These are phyloP conservation scores for Trichoderma simmonsii DNA, from an alignment of 2,329 filamentous ascomycete species.

Conservation along the genomic window DNA sequence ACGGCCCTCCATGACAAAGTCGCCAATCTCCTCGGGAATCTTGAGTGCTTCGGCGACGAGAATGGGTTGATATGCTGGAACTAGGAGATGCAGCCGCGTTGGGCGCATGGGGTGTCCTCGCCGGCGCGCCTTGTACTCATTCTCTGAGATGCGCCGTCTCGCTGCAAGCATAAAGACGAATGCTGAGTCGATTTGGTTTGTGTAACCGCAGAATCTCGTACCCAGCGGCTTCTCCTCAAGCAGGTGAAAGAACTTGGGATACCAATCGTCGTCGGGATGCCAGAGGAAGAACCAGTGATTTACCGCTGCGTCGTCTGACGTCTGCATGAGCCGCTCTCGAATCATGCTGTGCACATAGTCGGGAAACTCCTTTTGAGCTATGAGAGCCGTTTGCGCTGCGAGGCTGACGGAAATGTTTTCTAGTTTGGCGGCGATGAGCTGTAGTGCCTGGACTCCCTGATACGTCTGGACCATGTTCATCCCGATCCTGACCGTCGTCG, in stretches of 20 bases:
- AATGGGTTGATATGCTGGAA: conserved; percentile 40
- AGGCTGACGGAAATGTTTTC: conserved; percentile 33
- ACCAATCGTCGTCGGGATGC: conserved; percentile 42
- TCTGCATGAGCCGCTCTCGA: conserved; percentile 34
- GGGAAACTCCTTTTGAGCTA: conserved; percentile 37
- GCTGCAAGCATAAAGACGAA: conserved; percentile 40
- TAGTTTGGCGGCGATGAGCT: conserved; percentile 35
- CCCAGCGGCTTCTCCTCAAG: conserved; percentile 34
- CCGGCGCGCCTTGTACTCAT: conserved; percentile 25
- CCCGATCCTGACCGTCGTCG: conserved; percentile 32
- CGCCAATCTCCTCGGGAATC: conserved; percentile 37
- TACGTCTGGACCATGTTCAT: conserved; percentile 36
- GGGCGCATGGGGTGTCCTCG: conserved; percentile 25
- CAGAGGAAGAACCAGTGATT: conserved; percentile 41
- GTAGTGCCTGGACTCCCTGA: conserved; percentile 35
- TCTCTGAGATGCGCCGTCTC: conserved; percentile 27
- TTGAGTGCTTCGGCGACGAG: conserved; percentile 36
- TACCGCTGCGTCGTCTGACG: conserved; percentile 28
- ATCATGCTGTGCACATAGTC: conserved; percentile 38
- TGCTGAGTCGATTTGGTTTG: conserved; percentile 39
- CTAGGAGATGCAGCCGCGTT: conserved; percentile 36
- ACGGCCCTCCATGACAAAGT: conserved; percentile 38
- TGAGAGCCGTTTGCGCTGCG: conserved; percentile 36
- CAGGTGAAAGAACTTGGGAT: conserved; percentile 39
- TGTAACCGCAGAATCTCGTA: conserved; percentile 38